Percentiles rank a stretch among this genome's conserved stretches.
Evolutionary conservation across 163 green algal genomes (phyloP).

Genomic region (Scenedesmus sp.): DNA sequence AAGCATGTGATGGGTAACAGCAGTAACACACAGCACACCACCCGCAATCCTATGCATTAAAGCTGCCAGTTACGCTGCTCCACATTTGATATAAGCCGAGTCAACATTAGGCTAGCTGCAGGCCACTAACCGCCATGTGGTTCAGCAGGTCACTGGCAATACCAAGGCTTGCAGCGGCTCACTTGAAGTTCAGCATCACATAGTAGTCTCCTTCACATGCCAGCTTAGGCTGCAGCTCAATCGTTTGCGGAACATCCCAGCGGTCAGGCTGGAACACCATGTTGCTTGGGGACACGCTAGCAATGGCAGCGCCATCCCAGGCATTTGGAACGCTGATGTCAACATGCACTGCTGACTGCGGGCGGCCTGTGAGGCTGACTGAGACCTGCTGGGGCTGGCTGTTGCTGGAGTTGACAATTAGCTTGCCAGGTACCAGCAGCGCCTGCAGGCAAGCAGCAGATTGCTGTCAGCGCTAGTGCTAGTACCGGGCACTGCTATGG

Average conservation of each 20-base stretch:
- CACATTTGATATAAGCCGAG: too few species aligned
- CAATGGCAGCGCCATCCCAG: slow-evolving; percentile 40
- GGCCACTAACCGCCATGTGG: too few species aligned
- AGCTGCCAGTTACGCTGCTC: too few species aligned
- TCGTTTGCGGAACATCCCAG: background rate
- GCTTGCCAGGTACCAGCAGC: background rate
- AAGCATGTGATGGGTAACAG: background rate
- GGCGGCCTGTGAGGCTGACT: background rate
- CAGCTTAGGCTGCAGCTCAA: slow-evolving; percentile 3
- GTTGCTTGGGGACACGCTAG: slow-evolving; percentile 3
- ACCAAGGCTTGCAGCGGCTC: background rate
- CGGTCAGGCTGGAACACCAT: slow-evolving; percentile 3
- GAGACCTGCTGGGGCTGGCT: background rate
- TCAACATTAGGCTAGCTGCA: too few species aligned
- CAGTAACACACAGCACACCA: background rate
- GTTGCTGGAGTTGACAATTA: background rate
- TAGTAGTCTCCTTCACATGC: slow-evolving; percentile 36
- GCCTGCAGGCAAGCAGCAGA: background rate
- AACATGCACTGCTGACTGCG: background rate
- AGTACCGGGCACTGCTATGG: background rate
- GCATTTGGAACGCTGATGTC: background rate
- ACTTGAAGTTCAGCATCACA: slow-evolving; percentile 21
- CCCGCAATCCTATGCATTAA: too few species aligned
- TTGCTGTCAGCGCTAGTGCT: background rate
- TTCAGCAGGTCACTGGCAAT: too few species aligned